These are phyloP conservation scores for Borovskyia barvae DNA, from an alignment of 208 protist species.

Conservation along the genomic window DNA sequence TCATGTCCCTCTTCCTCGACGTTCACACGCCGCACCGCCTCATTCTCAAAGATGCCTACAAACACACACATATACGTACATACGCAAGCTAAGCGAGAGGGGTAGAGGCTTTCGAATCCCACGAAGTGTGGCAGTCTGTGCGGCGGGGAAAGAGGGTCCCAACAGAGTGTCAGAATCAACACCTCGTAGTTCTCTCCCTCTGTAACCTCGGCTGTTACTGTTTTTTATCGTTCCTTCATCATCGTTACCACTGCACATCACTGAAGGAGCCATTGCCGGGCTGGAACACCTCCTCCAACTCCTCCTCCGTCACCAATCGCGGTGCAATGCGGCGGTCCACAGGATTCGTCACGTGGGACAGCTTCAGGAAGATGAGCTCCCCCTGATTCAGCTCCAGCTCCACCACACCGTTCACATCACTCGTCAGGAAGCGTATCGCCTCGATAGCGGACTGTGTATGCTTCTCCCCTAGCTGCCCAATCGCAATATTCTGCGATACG, in stretches of 20 bases:
- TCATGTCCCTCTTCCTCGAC: no score
- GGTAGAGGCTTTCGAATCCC: no score
- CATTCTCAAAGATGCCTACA: no score
- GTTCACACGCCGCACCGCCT: no score
- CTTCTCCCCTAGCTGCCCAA: slow-evolving; percentile 70
- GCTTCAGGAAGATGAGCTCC: slow-evolving; percentile 85
- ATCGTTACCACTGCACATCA: slow-evolving; percentile 81
- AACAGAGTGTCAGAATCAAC: no score
- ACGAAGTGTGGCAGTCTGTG: no score
- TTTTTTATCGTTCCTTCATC: no score
- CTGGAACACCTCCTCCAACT: slow-evolving; percentile 87
- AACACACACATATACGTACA: no score
- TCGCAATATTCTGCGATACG: slow-evolving; percentile 66
- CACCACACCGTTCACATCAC: slow-evolving; percentile 75
- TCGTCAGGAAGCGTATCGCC: slow-evolving; percentile 76
- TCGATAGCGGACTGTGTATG: slow-evolving; percentile 83
- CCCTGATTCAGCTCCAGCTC: slow-evolving; percentile 89
- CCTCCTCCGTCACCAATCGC: slow-evolving; percentile 69
- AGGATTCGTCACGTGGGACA: slow-evolving; percentile 62
- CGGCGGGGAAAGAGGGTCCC: no score
- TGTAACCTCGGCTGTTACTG: no score
- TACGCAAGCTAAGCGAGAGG: no score
- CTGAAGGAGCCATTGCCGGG: slow-evolving; percentile 86
- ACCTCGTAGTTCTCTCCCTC: no score
- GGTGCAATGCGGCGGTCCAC: slow-evolving; percentile 40